Base-by-base conservation (phyloP, 2,329 filamentous ascomycete species). In the Hypoxylon sp. region DNA sequence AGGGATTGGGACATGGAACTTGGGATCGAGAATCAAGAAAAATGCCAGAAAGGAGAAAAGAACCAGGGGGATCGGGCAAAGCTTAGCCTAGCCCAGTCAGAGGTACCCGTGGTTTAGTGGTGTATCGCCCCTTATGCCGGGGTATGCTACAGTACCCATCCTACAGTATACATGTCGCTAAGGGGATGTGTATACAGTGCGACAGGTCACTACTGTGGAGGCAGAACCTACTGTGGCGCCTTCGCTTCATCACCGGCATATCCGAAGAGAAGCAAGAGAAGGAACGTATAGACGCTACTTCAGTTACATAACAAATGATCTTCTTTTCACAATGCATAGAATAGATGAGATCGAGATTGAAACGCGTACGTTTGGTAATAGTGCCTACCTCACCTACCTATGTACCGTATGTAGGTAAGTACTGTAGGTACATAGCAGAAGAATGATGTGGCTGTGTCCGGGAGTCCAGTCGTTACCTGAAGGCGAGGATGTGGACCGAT, bases 1-100 rank as follows among this genome's bases (percentile, higher is more conserved):
- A 68, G 66, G 69, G 70, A 70, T 68, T 69, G 63, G 70, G 67
- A 64, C 56, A 63, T 70, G 50, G 73, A 70, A 71, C 66, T 71
- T 71, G 64, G 68, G 68, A 74, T 71, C 71, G 65, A 73, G 71
- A 75, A 75, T 75, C 72, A 75, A 73, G 74, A 76, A 74, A 75
- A 74, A 72, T 71, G 71, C 65, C 71, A 72, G 72, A 74, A 74
- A 76, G 74, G 74, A 72, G 74, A 70, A 67, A 67, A 67, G 50
- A 51, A 51, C 60, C 64, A 70, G 68, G 68, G 59, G 69, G 64
- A 63, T 72, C 65, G 65, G 72, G 69, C 63, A 64, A 69, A 67
- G 66, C 68, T 69, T 69, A 69, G 68, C 59, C 44, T 56, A 68
- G 63, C 55, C 66, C 57, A 67, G 52, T 33, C 60, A 55, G 53